phyloP scores from a whole-genome alignment of 306 rosid genomes.

The Medicago ruthenica region DNA sequence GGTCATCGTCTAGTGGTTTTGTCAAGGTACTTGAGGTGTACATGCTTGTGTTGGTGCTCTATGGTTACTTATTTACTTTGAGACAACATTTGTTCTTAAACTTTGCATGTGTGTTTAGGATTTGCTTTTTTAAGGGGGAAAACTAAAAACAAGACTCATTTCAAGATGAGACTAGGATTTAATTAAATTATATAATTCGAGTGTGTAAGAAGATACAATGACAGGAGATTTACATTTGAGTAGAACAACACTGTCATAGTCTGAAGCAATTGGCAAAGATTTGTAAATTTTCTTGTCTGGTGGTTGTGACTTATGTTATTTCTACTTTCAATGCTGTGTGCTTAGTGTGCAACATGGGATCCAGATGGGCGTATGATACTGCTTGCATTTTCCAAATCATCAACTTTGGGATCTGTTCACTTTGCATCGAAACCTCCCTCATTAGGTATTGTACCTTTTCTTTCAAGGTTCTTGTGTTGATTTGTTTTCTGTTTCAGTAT shows the following conservation, averaged over 20 bases:
- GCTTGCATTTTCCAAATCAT: slow-evolving; percentile 85
- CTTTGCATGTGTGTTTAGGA: not conserved
- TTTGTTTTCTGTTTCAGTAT: slow-evolving; percentile 25
- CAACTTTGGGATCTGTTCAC: slow-evolving; percentile 90
- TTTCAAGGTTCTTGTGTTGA: slow-evolving; percentile 37
- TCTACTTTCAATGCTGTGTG: slow-evolving; percentile 36
- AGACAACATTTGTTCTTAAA: not conserved
- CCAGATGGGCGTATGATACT: slow-evolving; percentile 94
- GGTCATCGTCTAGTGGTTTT: slow-evolving; percentile 92
- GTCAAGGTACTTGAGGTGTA: slow-evolving; percentile 65
- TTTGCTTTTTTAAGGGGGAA: slow-evolving; percentile 7
- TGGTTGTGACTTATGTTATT: slow-evolving; percentile 15
- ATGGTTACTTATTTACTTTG: slow-evolving; percentile 15
- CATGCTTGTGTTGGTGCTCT: slow-evolving; percentile 29
- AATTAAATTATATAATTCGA: not conserved
- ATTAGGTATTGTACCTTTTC: slow-evolving; percentile 59
- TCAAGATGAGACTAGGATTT: not conserved
- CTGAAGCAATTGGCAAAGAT: slow-evolving; percentile 1
- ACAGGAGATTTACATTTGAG: not conserved
- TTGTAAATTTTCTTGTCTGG: slow-evolving; percentile 27
- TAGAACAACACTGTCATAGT: slow-evolving; percentile 1
- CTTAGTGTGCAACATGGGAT: slow-evolving; percentile 95
- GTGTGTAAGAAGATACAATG: not conserved
- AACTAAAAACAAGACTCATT: slow-evolving; percentile 1
- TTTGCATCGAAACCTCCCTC: slow-evolving; percentile 98